Base-by-base conservation (phyloP, 2,329 filamentous ascomycete genomes). In the Alternaria solani region DNA sequence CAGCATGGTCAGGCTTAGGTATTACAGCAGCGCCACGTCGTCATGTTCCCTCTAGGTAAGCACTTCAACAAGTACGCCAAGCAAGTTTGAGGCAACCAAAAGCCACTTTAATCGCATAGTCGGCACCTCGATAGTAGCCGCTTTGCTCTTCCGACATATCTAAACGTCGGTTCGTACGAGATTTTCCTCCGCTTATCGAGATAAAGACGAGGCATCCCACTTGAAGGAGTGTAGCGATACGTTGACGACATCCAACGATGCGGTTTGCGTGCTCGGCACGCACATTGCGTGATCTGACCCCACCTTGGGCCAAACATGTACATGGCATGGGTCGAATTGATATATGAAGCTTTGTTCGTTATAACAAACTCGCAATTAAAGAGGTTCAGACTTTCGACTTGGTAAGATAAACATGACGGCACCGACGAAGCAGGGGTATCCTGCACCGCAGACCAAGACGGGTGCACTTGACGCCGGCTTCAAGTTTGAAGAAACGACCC, bases 401-500 rank as follows among this genome's bases (percentile, higher is more conserved):
- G 6, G 14, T 36, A 1, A 36, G 0, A 14, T 12, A 36, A 16
- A 36, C 0, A 36, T 36, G 32, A 36, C 32, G 14, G 1, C 14
- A 5, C 5, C 12, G 18, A 23, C 39, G 6, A 41, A 41, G 11
- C 39, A 41, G 20, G 12, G 46, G 25, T 42, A 56, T 34, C 53
- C 57, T 41, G 26, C 51, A 30, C 63, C 63, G 16, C 52, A 60
- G 51, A 63, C 16, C 8, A 68, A 64, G 55, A 55, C 63, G 8
- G 61, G 61, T n/a, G 46, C 41, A 11, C 59, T 68, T 16, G 65
- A 68, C 42, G 20, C 18, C 3, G 57, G 49, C 30, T 68, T 68
- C 51, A 47, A 57, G 38, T 68, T 61, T 20, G 65, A 68, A 43
- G 88, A 90, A 32, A 78, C 85, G 5, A 90, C 88, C 1, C 88